Conservation (phyloP, 345 rosid genomes). For the Bretschneidera sinensis region DNA sequence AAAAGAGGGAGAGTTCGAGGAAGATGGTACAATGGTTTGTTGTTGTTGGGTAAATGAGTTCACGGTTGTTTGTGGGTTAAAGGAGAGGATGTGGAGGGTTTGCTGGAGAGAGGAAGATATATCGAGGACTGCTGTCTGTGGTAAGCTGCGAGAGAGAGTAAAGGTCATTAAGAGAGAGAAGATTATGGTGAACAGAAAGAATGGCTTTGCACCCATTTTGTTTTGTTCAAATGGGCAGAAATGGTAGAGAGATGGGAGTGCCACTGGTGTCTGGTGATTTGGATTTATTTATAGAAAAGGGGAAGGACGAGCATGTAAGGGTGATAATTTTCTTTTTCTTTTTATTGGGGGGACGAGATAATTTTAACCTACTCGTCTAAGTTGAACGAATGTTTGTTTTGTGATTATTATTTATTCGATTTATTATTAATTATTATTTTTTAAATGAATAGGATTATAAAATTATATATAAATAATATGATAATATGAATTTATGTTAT, state of each 20-base stretch:
- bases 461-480: too few species aligned
- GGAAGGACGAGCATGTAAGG: not conserved
- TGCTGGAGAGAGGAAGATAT: conserved; percentile 48
- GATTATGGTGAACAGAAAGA: conserved; percentile 15
- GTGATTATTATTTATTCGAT: too few species aligned
- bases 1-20: conserved; percentile 24
- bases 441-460: too few species aligned
- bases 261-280: too few species aligned
- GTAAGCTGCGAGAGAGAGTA: conserved; percentile 36
- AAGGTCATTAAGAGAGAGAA: conserved; percentile 11
- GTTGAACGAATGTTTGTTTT: too few species aligned
- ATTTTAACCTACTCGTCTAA: too few species aligned
- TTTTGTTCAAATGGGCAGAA: too few species aligned
- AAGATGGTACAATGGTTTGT: conserved; percentile 10
- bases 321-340: too few species aligned
- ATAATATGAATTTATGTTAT: too few species aligned
- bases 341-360: not conserved
- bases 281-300: conserved; percentile 17
- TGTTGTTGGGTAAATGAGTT: conserved; percentile 1
- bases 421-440: too few species aligned
- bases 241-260: not conserved
- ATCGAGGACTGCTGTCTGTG: conserved; percentile 33
- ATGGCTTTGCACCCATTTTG: not conserved
- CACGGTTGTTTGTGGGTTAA: conserved; percentile 26
- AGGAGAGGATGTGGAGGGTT: conserved; percentile 37